Conservation (phyloP, 106 monocot species). For the Vanilla planifolia region DNA sequence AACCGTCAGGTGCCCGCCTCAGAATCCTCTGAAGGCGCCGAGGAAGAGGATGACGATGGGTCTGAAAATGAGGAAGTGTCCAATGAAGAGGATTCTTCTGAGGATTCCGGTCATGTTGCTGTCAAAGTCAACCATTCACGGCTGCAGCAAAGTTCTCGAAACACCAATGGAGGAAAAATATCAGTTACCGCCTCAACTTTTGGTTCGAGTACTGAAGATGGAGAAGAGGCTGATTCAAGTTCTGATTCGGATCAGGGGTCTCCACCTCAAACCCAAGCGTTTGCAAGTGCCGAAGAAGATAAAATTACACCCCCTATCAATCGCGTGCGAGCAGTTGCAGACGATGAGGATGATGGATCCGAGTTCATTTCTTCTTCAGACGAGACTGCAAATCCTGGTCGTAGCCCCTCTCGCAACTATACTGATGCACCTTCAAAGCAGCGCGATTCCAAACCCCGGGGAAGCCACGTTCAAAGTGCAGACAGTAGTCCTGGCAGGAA, state of each 20-base stretch:
- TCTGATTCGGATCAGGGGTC: not conserved
- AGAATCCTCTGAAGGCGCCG: not conserved
- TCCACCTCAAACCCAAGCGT: not conserved
- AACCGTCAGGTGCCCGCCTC: not conserved
- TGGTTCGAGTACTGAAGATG: not conserved
- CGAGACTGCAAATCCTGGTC: not conserved
- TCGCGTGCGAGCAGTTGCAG: not conserved
- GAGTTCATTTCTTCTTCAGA: not conserved
- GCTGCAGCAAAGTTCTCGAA: not conserved
- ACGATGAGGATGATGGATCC: conserved; percentile 5
- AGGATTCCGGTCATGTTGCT: conserved; percentile 2
- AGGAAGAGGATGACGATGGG: not conserved
- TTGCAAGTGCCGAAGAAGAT: not conserved
- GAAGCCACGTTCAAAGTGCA: not conserved
- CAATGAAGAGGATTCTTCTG: not conserved
- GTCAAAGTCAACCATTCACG: not conserved
- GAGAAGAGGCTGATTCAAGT: not conserved
- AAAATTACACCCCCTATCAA: not conserved
- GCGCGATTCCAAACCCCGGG: not conserved
- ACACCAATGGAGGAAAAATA: not conserved
- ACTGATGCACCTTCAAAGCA: not conserved
- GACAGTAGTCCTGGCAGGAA: not conserved
- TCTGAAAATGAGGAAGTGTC: not conserved
- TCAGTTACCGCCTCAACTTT: not conserved
- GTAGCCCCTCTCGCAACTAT: not conserved